Evolutionary conservation across 305 asterid species (phyloP), one percentile per base, ranked within the genome.

Genomic region (Fraxinus xanthoxyloides): DNA sequence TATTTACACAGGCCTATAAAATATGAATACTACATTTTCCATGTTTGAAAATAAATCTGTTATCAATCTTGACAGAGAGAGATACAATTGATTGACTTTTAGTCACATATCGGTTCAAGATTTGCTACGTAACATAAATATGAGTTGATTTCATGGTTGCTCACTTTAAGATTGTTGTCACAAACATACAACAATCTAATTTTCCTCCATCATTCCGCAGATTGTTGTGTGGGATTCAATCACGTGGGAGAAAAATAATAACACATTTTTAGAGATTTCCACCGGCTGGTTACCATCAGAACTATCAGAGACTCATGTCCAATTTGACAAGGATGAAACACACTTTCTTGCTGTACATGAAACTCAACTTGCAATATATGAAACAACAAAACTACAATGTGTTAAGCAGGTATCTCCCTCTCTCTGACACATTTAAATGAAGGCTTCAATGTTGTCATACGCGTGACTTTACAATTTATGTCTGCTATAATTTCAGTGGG

Each of bases 351-450:
- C 84, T 3, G 91, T 93, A 19, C 93, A 93, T n/a, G 95, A 92
- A 87, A 89, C 95, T 73, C 98, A 90, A 79, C 95, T 94, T 17
- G 95, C 95, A 8, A 84, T 94, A 51, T 90, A 92, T 26, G 97
- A 93, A 81, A 83, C 92, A 3, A 78, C 79, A 34, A 89, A 91
- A 73, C 89, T 94, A 21, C 79, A 86, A 65, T 85, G 90, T 51
- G 89, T 90, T 77, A 93, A 90, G 83, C 93, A 92, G 97, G 97
- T 90, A 63, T 56, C 24, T 36, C 24, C 24, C 78, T n/a, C 81
- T 56, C 34, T 77, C 80, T 31, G 34, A 6, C 51, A 2, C 65
- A 12, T 30, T 28, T 15, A 24, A 7, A 30, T 4, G 51, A 23
- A 1, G 40, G 12, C 12, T 48, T 72, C 21, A 43, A n/a, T 19